Base-by-base conservation (phyloP, 768 basidiomycete species). In the Xerocomus spinulosus region DNA sequence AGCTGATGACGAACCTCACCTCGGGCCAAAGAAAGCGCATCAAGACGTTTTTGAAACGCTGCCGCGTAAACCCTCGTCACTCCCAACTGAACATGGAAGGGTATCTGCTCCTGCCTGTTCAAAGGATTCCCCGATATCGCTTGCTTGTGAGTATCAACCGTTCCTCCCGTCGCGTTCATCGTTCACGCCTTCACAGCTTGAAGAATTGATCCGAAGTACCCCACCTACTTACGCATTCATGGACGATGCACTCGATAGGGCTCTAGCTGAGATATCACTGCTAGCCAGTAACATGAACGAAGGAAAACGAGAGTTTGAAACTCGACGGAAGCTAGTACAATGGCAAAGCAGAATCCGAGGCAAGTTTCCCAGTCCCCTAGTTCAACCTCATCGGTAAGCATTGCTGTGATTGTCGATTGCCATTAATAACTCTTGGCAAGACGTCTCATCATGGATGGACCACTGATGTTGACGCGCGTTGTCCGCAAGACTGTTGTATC, bases 211-310 rank as follows among this genome's bases (percentile, higher is more conserved):
- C 15, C 77, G 85, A 56, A 85, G 83, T 61, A 94, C 92, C 18
- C 89, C 92, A n/a, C 87, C 92, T 17, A 71, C 74, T 35, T 76
- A 81, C 39, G 82, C 89, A 38, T 84, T 80, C 53, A 72, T 81
- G 63, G 87, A 87, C 53, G 90, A 94, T 60, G 81, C 89, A 21
- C 73, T 99, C 44, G 90, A 92, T 55, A 82, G 80, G 48, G 94
- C 94, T 6, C 68, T 96, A 36, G 73, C 81, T 17, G 91, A 95
- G 69, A 96, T 98, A 55, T 81, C 92, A 1, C 80, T 81, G 12
- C 70, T 98, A 42, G 93, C 96, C 3, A 90, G 82, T 42, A 88
- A 89, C 60, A 96, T 99, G 90, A 99, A 99, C 66, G 96, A 99
- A 70, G 92, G 92, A 53, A 98, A 97, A 67, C 82, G 96, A 2